phyloP scores from a whole-genome alignment of 306 rosid species.

The Cotoneaster glaucophyllus region DNA sequence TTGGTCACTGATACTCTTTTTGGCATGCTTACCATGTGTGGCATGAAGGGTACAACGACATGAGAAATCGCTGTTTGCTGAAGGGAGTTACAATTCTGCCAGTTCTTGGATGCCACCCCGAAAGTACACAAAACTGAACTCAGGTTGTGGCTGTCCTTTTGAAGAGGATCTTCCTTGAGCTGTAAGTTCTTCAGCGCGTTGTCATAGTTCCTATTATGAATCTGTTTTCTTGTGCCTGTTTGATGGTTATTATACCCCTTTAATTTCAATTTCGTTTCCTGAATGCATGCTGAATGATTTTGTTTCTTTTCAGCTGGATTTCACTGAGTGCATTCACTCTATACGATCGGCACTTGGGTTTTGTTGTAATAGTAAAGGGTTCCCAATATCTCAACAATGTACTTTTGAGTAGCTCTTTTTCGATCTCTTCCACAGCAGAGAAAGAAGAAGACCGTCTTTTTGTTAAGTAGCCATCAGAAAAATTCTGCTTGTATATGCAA shows the following conservation, averaged over 20 bases:
- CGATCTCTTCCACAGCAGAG: not conserved
- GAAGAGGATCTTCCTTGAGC: conserved; percentile 43
- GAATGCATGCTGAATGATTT: not conserved
- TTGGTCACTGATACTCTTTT: not conserved
- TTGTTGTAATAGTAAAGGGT: conserved; percentile 47
- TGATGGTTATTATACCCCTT: no score
- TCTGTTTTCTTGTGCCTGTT: not conserved
- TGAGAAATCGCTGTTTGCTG: not conserved
- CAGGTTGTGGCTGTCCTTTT: conserved; percentile 55
- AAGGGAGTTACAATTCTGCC: conserved; percentile 34
- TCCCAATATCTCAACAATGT: conserved; percentile 50
- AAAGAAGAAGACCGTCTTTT: not conserved
- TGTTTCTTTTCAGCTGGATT: not conserved
- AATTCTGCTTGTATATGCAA: not conserved
- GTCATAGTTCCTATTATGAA: not conserved
- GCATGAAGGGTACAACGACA: not conserved
- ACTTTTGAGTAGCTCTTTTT: conserved; percentile 14
- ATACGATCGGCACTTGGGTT: conserved; percentile 39
- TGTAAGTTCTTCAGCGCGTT: conserved; percentile 25
- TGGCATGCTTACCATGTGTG: not conserved
- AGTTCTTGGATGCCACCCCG: conserved; percentile 49
- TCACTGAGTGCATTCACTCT: conserved; percentile 26
- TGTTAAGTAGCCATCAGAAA: not conserved
- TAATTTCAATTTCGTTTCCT: no score
- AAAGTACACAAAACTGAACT: conserved; percentile 48